Evolutionary conservation across 2,329 filamentous ascomycete genomes (phyloP).

Genomic region (Akanthomyces lecanii): DNA sequence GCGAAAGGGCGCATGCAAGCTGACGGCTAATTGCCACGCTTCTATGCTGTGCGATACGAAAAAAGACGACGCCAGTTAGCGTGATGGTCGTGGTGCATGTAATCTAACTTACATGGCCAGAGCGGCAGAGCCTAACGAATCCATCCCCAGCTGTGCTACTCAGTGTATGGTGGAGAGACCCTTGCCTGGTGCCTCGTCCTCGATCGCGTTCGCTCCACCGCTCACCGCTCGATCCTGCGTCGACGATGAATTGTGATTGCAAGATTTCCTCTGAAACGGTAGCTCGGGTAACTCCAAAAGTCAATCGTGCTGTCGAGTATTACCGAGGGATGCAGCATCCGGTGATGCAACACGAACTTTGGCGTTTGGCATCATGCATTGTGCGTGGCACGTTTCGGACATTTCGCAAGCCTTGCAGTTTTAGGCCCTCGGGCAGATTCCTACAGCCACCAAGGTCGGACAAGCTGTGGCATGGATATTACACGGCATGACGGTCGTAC

Average conservation of each 20-base stretch:
- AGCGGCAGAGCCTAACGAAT: not conserved
- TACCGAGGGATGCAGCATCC: not conserved
- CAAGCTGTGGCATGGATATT: no score
- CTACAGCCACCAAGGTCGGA: no score
- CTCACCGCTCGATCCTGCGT: slow-evolving; percentile 16
- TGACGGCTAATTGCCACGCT: not conserved
- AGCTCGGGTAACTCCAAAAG: not conserved
- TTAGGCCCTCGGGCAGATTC: not conserved
- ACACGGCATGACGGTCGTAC: not conserved
- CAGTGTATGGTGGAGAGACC: not conserved
- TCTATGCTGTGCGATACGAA: no score
- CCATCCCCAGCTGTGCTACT: not conserved
- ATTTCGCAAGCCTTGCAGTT: not conserved
- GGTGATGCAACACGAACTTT: not conserved
- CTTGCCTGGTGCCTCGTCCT: not conserved
- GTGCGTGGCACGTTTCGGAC: not conserved
- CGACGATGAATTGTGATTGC: slow-evolving; percentile 10
- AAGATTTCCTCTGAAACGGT: slow-evolving; percentile 7
- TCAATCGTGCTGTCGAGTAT: not conserved
- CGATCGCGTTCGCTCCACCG: slow-evolving; percentile 12
- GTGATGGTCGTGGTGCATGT: not conserved
- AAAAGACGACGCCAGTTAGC: not conserved
- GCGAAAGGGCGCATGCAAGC: not conserved
- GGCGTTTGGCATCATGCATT: not conserved
- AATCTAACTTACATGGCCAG: not conserved